Conservation (phyloP, 2,329 filamentous ascomycete genomes). For the Penicillium expansum region DNA sequence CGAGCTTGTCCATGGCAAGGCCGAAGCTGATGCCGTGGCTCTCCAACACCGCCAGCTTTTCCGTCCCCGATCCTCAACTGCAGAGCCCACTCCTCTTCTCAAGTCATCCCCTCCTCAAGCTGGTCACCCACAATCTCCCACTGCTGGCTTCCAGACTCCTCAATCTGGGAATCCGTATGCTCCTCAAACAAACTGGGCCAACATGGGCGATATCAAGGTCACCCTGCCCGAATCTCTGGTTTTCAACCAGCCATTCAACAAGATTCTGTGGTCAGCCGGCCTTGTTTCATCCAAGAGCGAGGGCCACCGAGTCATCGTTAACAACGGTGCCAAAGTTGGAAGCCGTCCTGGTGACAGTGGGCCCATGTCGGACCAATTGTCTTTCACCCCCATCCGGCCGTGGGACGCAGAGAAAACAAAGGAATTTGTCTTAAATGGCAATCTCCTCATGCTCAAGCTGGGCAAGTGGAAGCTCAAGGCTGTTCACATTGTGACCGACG, state of each 20-base stretch:
- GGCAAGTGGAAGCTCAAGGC: conserved; percentile 62
- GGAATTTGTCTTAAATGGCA: conserved; percentile 51
- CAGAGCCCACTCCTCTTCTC: conserved; percentile 34
- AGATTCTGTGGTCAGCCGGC: conserved; percentile 52
- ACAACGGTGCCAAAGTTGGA: conserved; percentile 52
- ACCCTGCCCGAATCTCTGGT: conserved; percentile 52
- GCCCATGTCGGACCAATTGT: conserved; percentile 45
- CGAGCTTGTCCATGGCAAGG: conserved; percentile 69
- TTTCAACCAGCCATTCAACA: conserved; percentile 47
- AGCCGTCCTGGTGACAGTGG: conserved; percentile 41
- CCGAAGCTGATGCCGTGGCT: conserved; percentile 63
- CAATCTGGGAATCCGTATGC: conserved; percentile 41
- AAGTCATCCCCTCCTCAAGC: conserved; percentile 18
- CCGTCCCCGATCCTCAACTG: conserved; percentile 33
- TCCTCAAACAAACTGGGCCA: conserved; percentile 39
- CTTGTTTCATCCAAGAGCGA: conserved; percentile 52
- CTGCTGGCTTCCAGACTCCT: conserved; percentile 28
- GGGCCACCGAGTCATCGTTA: conserved; percentile 50
- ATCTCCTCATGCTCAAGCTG: conserved; percentile 53
- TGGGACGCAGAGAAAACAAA: conserved; percentile 45
- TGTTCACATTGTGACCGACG: conserved; percentile 55
- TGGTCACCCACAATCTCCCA: conserved; percentile 21
- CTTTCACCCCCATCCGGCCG: conserved; percentile 51
- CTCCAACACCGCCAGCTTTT: conserved; percentile 53
- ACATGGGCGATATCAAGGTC: conserved; percentile 39